Conservation (phyloP, 2,329 filamentous ascomycete species). For the Fusarium papillatum region DNA sequence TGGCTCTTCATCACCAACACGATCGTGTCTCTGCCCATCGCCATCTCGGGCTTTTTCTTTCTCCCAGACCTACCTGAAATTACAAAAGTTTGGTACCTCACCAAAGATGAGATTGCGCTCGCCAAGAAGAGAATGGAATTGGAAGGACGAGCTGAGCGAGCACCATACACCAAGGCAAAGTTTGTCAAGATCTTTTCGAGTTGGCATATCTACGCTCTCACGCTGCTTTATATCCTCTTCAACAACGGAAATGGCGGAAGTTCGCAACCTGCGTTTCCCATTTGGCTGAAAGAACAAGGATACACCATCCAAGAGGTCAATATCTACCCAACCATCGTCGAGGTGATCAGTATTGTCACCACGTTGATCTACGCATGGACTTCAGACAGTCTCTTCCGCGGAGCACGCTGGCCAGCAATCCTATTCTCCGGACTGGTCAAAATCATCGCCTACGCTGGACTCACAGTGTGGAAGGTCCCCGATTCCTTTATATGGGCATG, state of each 20-base stretch:
- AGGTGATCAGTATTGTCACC: slow-evolving; percentile 66
- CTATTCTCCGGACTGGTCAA: slow-evolving; percentile 64
- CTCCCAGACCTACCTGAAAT: slow-evolving; percentile 48
- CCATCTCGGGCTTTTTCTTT: slow-evolving; percentile 49
- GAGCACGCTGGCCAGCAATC: slow-evolving; percentile 74
- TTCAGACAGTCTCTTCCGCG: slow-evolving; percentile 71
- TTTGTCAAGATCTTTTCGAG: slow-evolving; percentile 71
- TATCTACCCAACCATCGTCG: slow-evolving; percentile 70
- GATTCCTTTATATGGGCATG: slow-evolving; percentile 73
- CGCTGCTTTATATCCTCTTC: slow-evolving; percentile 72
- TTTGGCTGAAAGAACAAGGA: slow-evolving; percentile 61
- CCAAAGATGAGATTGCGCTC: slow-evolving; percentile 40
- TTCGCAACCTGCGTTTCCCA: slow-evolving; percentile 68
- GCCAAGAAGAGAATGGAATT: slow-evolving; percentile 50
- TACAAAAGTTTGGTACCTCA: slow-evolving; percentile 46
- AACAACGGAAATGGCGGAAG: slow-evolving; percentile 67
- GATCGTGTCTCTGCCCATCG: slow-evolving; percentile 51
- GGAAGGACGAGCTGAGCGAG: slow-evolving; percentile 58
- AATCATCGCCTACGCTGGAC: slow-evolving; percentile 54
- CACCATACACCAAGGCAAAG: slow-evolving; percentile 60
- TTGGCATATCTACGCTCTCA: slow-evolving; percentile 75
- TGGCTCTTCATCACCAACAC: slow-evolving; percentile 54
- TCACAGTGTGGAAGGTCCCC: slow-evolving; percentile 61
- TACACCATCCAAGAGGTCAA: slow-evolving; percentile 60
- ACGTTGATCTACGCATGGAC: slow-evolving; percentile 76